phyloP scores from a whole-genome alignment of 345 rosid genomes.

The Salix suchowensis region DNA sequence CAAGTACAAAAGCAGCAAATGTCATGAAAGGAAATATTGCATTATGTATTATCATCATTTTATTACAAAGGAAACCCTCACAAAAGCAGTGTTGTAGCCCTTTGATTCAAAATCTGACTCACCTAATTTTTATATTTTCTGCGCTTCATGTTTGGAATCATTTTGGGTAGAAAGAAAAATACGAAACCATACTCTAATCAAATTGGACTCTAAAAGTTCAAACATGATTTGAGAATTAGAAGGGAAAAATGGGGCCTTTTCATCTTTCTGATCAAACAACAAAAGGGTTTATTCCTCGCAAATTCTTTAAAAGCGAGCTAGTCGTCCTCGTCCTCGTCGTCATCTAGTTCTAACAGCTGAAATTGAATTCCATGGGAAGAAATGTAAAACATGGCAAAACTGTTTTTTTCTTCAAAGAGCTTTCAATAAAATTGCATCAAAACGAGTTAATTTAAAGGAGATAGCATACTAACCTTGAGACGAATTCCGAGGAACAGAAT shows the following conservation, averaged over 20 bases:
- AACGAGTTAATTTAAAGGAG: not conserved
- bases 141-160: not conserved
- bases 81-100: not conserved
- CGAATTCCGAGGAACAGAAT: conserved; percentile 32
- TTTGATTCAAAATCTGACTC: not conserved
- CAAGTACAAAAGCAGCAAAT: not conserved
- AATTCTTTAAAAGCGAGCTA: not conserved
- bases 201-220: not conserved
- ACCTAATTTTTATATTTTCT: not conserved
- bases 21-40: not conserved
- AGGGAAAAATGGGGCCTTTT: not conserved
- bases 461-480: conserved; percentile 34
- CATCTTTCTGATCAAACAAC: not conserved
- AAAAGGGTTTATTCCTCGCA: not conserved
- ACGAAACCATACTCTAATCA: not conserved
- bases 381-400: not conserved
- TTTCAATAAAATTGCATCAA: too few species aligned
- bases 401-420: too few species aligned
- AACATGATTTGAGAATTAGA: not conserved
- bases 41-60: not conserved
- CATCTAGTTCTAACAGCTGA: not conserved
- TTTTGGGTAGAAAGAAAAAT: not conserved
- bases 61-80: not conserved
- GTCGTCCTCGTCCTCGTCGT: not conserved
- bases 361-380: not conserved